Percentiles rank a stretch among this genome's conserved stretches.
phyloP scores from a whole-genome alignment of 2,329 filamentous ascomycete genomes.

The Talaromyces sp. region DNA sequence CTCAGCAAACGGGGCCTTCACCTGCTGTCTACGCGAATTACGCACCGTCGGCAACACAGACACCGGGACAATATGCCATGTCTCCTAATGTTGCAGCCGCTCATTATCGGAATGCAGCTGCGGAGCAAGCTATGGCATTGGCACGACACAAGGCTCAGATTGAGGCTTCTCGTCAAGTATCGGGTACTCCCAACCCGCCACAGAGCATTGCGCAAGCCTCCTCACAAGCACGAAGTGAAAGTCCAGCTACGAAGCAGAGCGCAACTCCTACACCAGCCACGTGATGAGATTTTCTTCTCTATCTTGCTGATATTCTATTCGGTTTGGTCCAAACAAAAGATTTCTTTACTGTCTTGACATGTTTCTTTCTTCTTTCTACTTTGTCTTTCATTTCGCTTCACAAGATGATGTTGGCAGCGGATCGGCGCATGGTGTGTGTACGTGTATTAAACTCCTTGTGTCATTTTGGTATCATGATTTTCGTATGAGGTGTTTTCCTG shows the following conservation, averaged over 20 bases:
- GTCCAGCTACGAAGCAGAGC: slow-evolving; percentile 26
- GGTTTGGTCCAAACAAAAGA: not conserved
- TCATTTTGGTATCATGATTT: slow-evolving; percentile 8
- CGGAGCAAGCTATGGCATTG: slow-evolving; percentile 39
- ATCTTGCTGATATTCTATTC: not conserved
- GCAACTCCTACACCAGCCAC: slow-evolving; percentile 18
- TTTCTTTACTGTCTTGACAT: not conserved
- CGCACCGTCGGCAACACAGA: slow-evolving; percentile 27
- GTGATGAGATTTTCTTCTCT: slow-evolving; percentile 6
- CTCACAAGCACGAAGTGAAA: slow-evolving; percentile 36
- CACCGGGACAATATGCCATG: slow-evolving; percentile 26
- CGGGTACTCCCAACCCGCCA: slow-evolving; percentile 34
- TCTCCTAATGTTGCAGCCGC: slow-evolving; percentile 36
- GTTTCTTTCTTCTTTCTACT: not conserved
- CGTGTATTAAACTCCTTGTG: not conserved
- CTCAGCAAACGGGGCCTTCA: slow-evolving; percentile 32
- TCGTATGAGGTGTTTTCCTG: not conserved
- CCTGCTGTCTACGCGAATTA: slow-evolving; percentile 27
- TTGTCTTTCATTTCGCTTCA: not conserved
- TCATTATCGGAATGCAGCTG: slow-evolving; percentile 34
- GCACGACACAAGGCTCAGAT: slow-evolving; percentile 25
- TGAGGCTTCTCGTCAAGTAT: slow-evolving; percentile 26
- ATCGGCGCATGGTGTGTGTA: slow-evolving; percentile 4
- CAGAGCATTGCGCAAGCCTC: slow-evolving; percentile 16
- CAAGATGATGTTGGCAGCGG: slow-evolving; percentile 5